Base-by-base conservation (phyloP, 345 rosid species). In the Populus euphratica region DNA sequence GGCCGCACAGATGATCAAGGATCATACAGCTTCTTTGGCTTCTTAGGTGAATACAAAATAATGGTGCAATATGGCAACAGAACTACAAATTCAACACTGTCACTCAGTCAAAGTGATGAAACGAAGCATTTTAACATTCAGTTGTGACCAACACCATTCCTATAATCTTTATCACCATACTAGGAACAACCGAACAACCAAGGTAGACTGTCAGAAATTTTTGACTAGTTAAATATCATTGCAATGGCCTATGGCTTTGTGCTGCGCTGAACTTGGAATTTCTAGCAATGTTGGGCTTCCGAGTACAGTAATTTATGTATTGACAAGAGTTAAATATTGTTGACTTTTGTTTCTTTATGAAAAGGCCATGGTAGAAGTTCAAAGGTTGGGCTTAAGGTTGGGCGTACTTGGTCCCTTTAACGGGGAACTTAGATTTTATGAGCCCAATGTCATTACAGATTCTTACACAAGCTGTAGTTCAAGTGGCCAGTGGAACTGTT, bases 11-110 rank as follows among this genome's bases (percentile, higher is more conserved):
- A 91, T 69, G 90, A 87, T 47, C 84, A 83, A 41, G 98, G 98
- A 31, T 88, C 99, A 3, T 87, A 75, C 18, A 89, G 90, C 77
- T 90, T 91, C 36, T 70, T 72, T 47, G 96, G 97, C 17, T 93
- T 89, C 81, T 73, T 93, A 12, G 97, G 99, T 41, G 98, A 91
- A 77, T 89, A 90, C 50, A 80, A 39, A 68, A 80, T 89, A 2
- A 77, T 50, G 61, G 83, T 87, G 47, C 23, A 14, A 14, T 80
- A 69, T 73, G 84, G 83, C 9, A 83, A 85, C n/a, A 73, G 72
- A 78, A 50, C 86, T 17, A 81, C 83, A 25, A 81, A 73, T 74
- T 86, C 92, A 5, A 85, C 93, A 6, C 84, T 93, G 71, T 86
- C 93, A 2, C 78, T 91, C 16, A 41, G 81, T 27, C 59, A 47